Percentiles rank a stretch among this genome's conserved stretches.
Evolutionary conservation across 2,329 filamentous ascomycete genomes (phyloP).

Genomic region (Fusarium clavum): DNA sequence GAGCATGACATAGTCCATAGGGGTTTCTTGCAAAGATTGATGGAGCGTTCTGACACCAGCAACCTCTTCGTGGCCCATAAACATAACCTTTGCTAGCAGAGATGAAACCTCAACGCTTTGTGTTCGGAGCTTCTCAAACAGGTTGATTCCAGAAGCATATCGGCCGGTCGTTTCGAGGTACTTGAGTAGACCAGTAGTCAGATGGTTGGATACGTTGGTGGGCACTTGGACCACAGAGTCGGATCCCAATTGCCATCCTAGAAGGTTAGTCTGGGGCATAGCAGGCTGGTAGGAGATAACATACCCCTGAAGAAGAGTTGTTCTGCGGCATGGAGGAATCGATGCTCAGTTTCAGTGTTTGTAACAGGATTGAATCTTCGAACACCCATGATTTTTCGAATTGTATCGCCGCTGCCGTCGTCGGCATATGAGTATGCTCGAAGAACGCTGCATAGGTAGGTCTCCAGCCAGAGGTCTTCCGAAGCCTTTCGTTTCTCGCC

Average conservation of each 20-base stretch:
- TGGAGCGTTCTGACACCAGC: constrained; percentile 89
- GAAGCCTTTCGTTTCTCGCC: constrained; percentile 94
- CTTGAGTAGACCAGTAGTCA: constrained; percentile 91
- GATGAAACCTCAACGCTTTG: constrained; percentile 96
- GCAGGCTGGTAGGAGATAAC: constrained; percentile 22
- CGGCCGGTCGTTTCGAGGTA: constrained; percentile 97
- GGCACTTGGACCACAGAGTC: constrained; percentile 98
- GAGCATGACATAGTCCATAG: constrained; percentile 97
- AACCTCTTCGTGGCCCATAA: constrained; percentile 98
- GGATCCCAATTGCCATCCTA: constrained; percentile 94
- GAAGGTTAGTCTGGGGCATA: constrained; percentile 29
- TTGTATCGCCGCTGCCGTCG: constrained; percentile 91
- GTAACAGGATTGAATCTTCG: constrained; percentile 97
- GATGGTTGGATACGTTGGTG: constrained; percentile 94
- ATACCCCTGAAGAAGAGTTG: constrained; percentile 92
- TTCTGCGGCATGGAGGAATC: constrained; percentile 93
- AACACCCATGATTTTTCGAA: constrained; percentile 97
- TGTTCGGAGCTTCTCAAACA: constrained; percentile 94
- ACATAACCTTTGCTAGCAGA: constrained; percentile 87
- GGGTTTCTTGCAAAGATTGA: constrained; percentile 87
- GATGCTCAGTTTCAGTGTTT: constrained; percentile 97
- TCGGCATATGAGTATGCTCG: constrained; percentile 97
- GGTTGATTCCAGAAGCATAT: constrained; percentile 94
- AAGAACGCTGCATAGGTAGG: constrained; percentile 94
- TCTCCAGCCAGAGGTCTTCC: constrained; percentile 96